phyloP scores from a whole-genome alignment of 1,139 yeast genomes.

The Debaryomycetaceae sp. region DNA sequence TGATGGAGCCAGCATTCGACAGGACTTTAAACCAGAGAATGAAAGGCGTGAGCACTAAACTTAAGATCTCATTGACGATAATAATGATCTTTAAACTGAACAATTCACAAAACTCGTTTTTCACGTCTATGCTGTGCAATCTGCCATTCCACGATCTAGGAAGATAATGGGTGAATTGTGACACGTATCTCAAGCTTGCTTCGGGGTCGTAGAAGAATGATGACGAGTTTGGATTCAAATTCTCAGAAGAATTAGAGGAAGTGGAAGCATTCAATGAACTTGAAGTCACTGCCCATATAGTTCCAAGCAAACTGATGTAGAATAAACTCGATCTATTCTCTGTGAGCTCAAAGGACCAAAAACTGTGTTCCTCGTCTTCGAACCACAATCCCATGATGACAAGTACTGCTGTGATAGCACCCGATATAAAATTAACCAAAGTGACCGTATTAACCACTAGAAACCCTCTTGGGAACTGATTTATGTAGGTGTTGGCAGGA shows the following conservation, averaged over 20 bases:
- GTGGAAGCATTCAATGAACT: conserved; percentile 19
- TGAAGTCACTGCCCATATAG: conserved; percentile 69
- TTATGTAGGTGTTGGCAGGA: conserved; percentile 78
- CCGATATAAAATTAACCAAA: conserved; percentile 72
- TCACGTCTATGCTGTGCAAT: conserved; percentile 79
- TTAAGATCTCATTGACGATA: conserved; percentile 74
- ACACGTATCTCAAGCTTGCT: conserved; percentile 69
- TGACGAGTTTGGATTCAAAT: conserved; percentile 35
- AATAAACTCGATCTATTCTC: conserved; percentile 78
- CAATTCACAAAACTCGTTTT: conserved; percentile 73
- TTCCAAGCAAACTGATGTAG: conserved; percentile 83
- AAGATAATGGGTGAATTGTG: conserved; percentile 84
- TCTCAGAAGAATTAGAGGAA: conserved; percentile 39
- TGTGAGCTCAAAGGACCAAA: conserved; percentile 84
- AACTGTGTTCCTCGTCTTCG: conserved; percentile 78
- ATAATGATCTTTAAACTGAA: conserved; percentile 72
- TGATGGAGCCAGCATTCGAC: conserved; percentile 63
- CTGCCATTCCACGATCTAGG: conserved; percentile 85
- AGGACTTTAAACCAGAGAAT: conserved; percentile 83
- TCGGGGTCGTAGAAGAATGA: conserved; percentile 80
- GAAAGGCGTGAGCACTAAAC: conserved; percentile 82
- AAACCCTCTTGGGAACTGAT: conserved; percentile 89
- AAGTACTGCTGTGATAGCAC: conserved; percentile 85
- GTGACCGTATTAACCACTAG: conserved; percentile 50
- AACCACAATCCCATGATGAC: conserved; percentile 75